Evolutionary conservation across 2,329 filamentous ascomycete genomes (phyloP).

Genomic region (Epichloe gansuensis): DNA sequence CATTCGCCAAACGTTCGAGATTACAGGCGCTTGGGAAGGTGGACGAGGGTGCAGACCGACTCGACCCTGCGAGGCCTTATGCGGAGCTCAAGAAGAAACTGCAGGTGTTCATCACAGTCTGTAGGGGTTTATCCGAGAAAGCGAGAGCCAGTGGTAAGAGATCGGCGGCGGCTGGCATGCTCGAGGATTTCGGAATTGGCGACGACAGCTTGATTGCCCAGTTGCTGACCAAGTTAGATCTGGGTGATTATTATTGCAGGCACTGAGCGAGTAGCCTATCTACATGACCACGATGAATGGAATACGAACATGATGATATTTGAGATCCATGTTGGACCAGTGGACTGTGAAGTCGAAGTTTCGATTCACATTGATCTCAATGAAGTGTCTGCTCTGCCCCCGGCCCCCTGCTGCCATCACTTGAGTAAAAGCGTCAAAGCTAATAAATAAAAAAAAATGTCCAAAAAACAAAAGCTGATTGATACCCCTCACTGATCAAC

Average conservation of each 20-base stretch:
- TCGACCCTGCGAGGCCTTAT: constrained; percentile 39
- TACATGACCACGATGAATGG: neutral
- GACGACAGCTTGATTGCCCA: constrained; percentile 52
- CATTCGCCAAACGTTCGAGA: constrained; percentile 46
- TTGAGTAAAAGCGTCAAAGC: neutral
- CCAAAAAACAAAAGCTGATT: too few species aligned
- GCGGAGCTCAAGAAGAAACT: constrained; percentile 56
- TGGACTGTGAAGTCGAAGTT: too few species aligned
- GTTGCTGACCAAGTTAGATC: constrained; percentile 56
- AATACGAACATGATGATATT: neutral
- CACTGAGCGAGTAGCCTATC: constrained; percentile 3
- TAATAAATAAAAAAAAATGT: neutral
- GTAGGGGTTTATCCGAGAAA: constrained; percentile 53
- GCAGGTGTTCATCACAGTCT: constrained; percentile 62
- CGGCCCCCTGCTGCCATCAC: too few species aligned
- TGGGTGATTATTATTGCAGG: constrained; percentile 50
- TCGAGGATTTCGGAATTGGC: constrained; percentile 21
- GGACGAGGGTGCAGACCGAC: constrained; percentile 5
- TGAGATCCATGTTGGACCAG: too few species aligned
- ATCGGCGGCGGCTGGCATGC: constrained; percentile 5
- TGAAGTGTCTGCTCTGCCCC: too few species aligned
- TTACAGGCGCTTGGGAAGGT: constrained; percentile 22
- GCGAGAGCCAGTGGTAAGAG: constrained; percentile 24
- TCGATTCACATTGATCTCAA: too few species aligned
- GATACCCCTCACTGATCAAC: too few species aligned